phyloP scores from a whole-genome alignment of 1,139 yeast genomes.

The Arxiozyma slooffiae region DNA sequence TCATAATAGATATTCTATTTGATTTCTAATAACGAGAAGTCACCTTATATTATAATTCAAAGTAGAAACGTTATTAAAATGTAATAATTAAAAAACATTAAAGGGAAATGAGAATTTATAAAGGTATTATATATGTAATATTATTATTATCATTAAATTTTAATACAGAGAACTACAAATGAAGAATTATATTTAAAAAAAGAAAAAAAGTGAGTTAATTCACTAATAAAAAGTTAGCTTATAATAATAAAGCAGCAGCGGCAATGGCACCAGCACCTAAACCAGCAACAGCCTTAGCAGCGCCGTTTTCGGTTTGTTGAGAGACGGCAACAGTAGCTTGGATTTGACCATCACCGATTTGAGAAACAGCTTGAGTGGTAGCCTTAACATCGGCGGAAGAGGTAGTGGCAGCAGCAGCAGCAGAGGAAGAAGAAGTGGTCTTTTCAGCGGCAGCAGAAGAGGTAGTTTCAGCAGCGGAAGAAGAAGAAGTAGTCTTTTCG shows the following conservation, averaged over 20 bases:
- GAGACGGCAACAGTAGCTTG: slow-evolving; percentile 4
- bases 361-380: slow-evolving; percentile 4
- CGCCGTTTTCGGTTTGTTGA: slow-evolving; percentile 10
- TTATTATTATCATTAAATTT: neutral
- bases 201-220: neutral
- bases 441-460: neutral
- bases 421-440: neutral
- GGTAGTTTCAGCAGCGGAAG: slow-evolving; percentile 17
- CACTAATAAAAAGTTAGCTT: neutral
- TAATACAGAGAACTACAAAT: neutral
- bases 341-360: slow-evolving; percentile 5
- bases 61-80: too few species aligned
- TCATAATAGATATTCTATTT: too few species aligned
- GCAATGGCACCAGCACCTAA: slow-evolving; percentile 10
- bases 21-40: too few species aligned
- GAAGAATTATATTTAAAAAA: too few species aligned
- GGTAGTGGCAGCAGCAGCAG: neutral
- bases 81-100: too few species aligned
- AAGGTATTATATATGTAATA: too few species aligned
- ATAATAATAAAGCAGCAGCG: slow-evolving; percentile 9
- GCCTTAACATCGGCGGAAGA: neutral
- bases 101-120: too few species aligned
- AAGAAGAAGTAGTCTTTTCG: slow-evolving; percentile 18
- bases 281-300: slow-evolving; percentile 7
- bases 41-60: too few species aligned